Percentiles rank a stretch among this genome's conserved stretches.
Evolutionary conservation across 1,284 basidiomycete species (phyloP).

Genomic region (Moesziomyces sp.): DNA sequence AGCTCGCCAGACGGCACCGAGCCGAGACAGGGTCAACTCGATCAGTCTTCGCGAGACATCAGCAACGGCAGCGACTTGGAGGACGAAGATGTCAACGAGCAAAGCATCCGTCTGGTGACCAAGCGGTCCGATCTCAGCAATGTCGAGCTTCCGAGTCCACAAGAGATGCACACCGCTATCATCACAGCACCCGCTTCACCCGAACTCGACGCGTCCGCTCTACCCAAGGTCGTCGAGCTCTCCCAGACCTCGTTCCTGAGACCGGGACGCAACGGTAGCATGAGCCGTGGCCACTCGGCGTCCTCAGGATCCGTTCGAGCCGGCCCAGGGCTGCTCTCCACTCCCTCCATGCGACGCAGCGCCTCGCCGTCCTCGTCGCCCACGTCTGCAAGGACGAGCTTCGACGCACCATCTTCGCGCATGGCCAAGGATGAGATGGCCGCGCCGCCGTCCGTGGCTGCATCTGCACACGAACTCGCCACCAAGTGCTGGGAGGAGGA

Average conservation of each 20-base stretch:
- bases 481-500: constrained; percentile 87
- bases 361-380: constrained; percentile 24
- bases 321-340: constrained; percentile 13
- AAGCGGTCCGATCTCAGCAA: constrained; percentile 21
- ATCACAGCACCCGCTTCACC: constrained; percentile 21
- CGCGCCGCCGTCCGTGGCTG: constrained; percentile 4
- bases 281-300: constrained; percentile 10
- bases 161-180: constrained; percentile 10
- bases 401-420: constrained; percentile 12
- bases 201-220: constrained; percentile 10
- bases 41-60: neutral
- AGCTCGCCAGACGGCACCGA: neutral
- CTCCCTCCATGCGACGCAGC: constrained; percentile 15
- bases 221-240: constrained; percentile 24
- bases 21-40: neutral
- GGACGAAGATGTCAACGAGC: constrained; percentile 14
- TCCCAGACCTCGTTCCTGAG: constrained; percentile 16
- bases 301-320: constrained; percentile 5
- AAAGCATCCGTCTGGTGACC: constrained; percentile 50
- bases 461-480: constrained; percentile 73
- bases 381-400: constrained; percentile 27
- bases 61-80: neutral
- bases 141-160: constrained; percentile 4
- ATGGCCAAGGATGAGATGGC: constrained; percentile 4
- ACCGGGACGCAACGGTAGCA: constrained; percentile 18